These are phyloP conservation scores for Cyclotella distinguenda DNA, from an alignment of 108 stramenopile species.

Conservation along the genomic window DNA sequence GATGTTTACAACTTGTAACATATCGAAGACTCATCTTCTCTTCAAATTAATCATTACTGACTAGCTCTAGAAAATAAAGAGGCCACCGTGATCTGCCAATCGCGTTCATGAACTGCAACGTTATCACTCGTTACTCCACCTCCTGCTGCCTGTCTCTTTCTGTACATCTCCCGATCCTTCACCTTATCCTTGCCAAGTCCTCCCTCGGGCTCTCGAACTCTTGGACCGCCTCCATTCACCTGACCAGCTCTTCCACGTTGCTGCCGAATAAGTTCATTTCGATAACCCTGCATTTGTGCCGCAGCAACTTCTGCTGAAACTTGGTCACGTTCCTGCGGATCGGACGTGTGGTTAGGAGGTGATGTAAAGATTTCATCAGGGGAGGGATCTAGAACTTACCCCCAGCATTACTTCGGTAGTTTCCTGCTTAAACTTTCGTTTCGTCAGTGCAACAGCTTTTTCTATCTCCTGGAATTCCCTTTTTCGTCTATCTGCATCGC, in stretches of 20 bases:
- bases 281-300: slow-evolving; percentile 88
- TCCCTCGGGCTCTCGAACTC: slow-evolving; percentile 78
- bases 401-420: slow-evolving; percentile 79
- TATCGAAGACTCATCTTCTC: too few species aligned
- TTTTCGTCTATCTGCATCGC: slow-evolving; percentile 73
- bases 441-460: slow-evolving; percentile 67
- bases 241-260: slow-evolving; percentile 53
- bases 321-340: slow-evolving; percentile 69
- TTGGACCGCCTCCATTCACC: slow-evolving; percentile 37
- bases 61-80: slow-evolving; percentile 54
- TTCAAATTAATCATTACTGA: slow-evolving; percentile 6
- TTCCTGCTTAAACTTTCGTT: slow-evolving; percentile 82
- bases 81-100: slow-evolving; percentile 82
- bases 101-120: slow-evolving; percentile 69
- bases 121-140: slow-evolving; percentile 79
- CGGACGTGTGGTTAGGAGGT: too few species aligned
- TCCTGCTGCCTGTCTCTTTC: slow-evolving; percentile 82
- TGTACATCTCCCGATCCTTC: slow-evolving; percentile 79
- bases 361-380: too few species aligned
- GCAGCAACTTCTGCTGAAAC: slow-evolving; percentile 74
- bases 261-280: slow-evolving; percentile 80
- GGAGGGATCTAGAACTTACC: slow-evolving; percentile 1
- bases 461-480: slow-evolving; percentile 72
- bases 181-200: slow-evolving; percentile 60
- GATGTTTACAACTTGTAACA: too few species aligned